Percentiles rank a stretch among this genome's conserved stretches.
phyloP scores from a whole-genome alignment of 768 basidiomycete species.

The Leccinum obscurum region DNA sequence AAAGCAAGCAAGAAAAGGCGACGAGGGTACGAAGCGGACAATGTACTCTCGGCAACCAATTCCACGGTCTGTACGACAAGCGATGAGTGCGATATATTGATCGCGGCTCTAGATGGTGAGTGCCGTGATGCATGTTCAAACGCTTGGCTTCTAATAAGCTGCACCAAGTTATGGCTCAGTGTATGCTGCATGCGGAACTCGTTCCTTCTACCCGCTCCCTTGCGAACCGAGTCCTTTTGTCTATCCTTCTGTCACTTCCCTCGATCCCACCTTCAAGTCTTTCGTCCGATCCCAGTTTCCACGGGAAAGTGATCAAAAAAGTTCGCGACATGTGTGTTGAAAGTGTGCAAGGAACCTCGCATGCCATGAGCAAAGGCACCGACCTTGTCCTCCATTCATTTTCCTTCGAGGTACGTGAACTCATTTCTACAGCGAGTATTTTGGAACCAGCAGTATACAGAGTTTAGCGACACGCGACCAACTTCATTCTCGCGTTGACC shows the following conservation, averaged over 20 bases:
- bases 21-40: slow-evolving; percentile 74
- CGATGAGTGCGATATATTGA: slow-evolving; percentile 52
- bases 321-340: slow-evolving; percentile 50
- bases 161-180: slow-evolving; percentile 46
- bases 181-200: slow-evolving; percentile 53
- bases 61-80: slow-evolving; percentile 48
- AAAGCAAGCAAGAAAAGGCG: slow-evolving; percentile 69
- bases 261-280: slow-evolving; percentile 54
- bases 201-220: slow-evolving; percentile 57
- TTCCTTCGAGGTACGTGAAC: slow-evolving; percentile 32
- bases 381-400: slow-evolving; percentile 52
- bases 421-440: background rate
- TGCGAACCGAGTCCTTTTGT: slow-evolving; percentile 55
- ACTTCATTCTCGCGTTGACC: slow-evolving; percentile 47
- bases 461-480: slow-evolving; percentile 14
- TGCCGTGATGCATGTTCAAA: background rate
- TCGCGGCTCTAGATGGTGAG: slow-evolving; percentile 61
- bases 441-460: slow-evolving; percentile 15
- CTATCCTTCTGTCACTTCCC: slow-evolving; percentile 56
- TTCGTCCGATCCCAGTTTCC: slow-evolving; percentile 53
- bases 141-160: slow-evolving; percentile 6
- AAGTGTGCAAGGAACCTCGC: slow-evolving; percentile 53
- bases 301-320: slow-evolving; percentile 43
- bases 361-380: slow-evolving; percentile 60
- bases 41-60: slow-evolving; percentile 55